Conservation (phyloP, 306 rosid genomes). For the Ochetophila trinervis region DNA sequence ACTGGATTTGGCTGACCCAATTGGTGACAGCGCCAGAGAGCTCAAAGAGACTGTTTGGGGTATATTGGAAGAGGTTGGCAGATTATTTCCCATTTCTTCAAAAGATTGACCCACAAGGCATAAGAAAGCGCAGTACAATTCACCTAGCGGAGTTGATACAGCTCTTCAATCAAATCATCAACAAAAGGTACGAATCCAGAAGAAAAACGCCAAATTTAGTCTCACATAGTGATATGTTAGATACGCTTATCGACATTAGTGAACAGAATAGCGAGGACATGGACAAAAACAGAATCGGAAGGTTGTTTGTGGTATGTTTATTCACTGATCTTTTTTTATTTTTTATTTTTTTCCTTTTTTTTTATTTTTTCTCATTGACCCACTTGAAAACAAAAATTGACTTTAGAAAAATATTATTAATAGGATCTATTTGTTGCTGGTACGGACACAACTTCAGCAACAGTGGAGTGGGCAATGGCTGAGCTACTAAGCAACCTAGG, state of each 20-base stretch:
- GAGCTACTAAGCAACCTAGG: constrained; percentile 24
- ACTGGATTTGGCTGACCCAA: not conserved
- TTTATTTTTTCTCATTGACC: not conserved
- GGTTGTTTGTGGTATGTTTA: constrained; percentile 5
- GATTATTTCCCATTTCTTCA: constrained; percentile 34
- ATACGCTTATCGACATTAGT: constrained; percentile 10
- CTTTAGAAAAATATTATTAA: not conserved
- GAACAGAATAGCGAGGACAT: not conserved
- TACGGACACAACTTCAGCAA: constrained; percentile 24
- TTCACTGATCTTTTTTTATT: not conserved
- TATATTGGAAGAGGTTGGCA: constrained; percentile 2
- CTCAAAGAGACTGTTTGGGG: constrained; percentile 8
- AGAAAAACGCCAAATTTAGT: not conserved
- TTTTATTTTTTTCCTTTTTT: not conserved
- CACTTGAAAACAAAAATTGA: not conserved
- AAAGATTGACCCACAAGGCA: constrained; percentile 28
- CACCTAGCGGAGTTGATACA: not conserved
- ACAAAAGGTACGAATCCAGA: not conserved
- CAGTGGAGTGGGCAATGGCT: constrained; percentile 35
- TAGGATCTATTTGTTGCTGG: constrained; percentile 27
- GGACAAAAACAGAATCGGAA: constrained; percentile 10
- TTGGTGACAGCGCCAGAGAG: not conserved
- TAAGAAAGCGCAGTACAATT: not conserved
- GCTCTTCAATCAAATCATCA: constrained; percentile 4
- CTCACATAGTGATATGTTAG: not conserved